Conservation (phyloP, 225 moss, liverwort and hornwort species). For the Bryum argenteum region DNA sequence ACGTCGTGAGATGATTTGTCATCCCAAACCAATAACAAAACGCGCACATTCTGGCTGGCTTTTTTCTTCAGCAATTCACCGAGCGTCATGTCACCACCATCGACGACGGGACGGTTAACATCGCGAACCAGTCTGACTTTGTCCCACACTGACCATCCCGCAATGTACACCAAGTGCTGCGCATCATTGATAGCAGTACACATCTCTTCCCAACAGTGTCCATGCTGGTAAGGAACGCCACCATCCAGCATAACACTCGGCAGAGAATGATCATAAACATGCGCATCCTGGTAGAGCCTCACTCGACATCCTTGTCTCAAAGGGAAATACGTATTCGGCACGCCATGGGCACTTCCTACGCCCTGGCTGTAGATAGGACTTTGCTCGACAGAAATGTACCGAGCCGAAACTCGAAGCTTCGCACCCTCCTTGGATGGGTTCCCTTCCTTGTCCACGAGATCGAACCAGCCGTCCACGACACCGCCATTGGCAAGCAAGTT, state of each 20-base stretch:
- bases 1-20: slow-evolving; percentile 93
- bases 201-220: slow-evolving; percentile 84
- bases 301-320: slow-evolving; percentile 71
- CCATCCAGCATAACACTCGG: slow-evolving; percentile 65
- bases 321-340: slow-evolving; percentile 83
- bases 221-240: slow-evolving; percentile 50
- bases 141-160: slow-evolving; percentile 89
- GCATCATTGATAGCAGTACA: slow-evolving; percentile 78
- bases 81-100: slow-evolving; percentile 65
- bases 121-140: slow-evolving; percentile 75
- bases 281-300: slow-evolving; percentile 82
- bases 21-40: slow-evolving; percentile 81
- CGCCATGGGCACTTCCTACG: slow-evolving; percentile 59
- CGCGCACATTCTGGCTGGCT: slow-evolving; percentile 81
- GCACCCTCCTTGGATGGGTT: slow-evolving; percentile 61
- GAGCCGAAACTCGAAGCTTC: slow-evolving; percentile 50
- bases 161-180: slow-evolving; percentile 78
- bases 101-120: slow-evolving; percentile 49
- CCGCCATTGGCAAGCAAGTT: slow-evolving; percentile 34
- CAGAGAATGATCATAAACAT: slow-evolving; percentile 72
- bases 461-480: slow-evolving; percentile 75
- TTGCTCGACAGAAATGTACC: slow-evolving; percentile 63
- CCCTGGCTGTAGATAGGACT: slow-evolving; percentile 52
- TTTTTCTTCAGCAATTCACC: slow-evolving; percentile 87
- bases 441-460: slow-evolving; percentile 54